phyloP scores from a whole-genome alignment of 1,139 yeast genomes.

The Hyphopichia pseudoburtonii region DNA sequence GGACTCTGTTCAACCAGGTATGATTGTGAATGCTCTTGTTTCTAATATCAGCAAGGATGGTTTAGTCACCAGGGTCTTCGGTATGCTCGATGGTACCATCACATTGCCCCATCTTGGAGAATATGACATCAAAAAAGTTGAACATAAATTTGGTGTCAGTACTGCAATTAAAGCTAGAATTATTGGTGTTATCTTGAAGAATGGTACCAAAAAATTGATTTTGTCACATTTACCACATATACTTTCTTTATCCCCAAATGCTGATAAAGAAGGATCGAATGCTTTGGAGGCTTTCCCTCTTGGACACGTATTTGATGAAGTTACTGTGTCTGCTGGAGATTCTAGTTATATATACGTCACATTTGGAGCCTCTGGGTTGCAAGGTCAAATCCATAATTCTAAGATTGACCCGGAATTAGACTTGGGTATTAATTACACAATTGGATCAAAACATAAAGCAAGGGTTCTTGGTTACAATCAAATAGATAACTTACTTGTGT shows the following conservation, averaged over 20 bases:
- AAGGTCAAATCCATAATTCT: constrained; percentile 74
- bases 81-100: constrained; percentile 71
- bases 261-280: constrained; percentile 10
- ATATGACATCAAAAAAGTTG: constrained; percentile 48
- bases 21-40: constrained; percentile 71
- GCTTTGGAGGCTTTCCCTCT: constrained; percentile 72
- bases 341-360: constrained; percentile 55
- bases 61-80: constrained; percentile 63
- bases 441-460: constrained; percentile 71
- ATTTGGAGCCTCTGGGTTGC: constrained; percentile 52
- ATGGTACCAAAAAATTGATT: constrained; percentile 59
- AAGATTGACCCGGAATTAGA: constrained; percentile 57
- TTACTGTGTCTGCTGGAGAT: constrained; percentile 60
- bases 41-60: constrained; percentile 64
- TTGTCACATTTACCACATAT: constrained; percentile 66
- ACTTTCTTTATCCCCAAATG: constrained; percentile 20
- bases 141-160: constrained; percentile 66
- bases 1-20: constrained; percentile 84
- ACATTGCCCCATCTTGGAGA: constrained; percentile 65
- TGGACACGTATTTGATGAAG: constrained; percentile 68
- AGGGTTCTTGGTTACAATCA: constrained; percentile 71
- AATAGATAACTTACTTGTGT: constrained; percentile 63
- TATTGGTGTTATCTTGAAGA: constrained; percentile 55
- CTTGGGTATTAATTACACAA: constrained; percentile 50
- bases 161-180: constrained; percentile 69